Base-by-base conservation (phyloP, 1,284 basidiomycete species). In the Xerocomus nothofagi region DNA sequence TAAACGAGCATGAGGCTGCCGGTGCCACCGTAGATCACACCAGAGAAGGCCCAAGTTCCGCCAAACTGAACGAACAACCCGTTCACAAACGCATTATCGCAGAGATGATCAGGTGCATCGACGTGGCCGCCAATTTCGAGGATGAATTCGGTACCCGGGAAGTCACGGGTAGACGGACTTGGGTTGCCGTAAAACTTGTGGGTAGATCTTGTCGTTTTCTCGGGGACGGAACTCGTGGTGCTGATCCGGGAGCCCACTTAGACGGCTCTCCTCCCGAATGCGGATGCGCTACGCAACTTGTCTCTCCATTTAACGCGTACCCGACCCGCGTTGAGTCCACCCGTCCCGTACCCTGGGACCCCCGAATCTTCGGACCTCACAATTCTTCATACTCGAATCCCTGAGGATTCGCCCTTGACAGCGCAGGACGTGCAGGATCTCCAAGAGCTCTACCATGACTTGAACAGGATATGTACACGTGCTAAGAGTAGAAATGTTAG, bases 161-260 rank as follows among this genome's bases (percentile, higher is more conserved):
- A 0, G 37, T 39, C 15, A 57, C 55, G 4, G 73, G 73, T n/a
- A 68, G 88, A 23, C 77, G 79, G 54, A 91, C 90, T 0, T 90
- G 86, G 80, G 86, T 94, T 32, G 90, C 92, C 0, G 68, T 94
- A 33, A 94, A 94, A 68, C 70, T 91, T 53, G 89, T 86, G 59
- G 54, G 81, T 62, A 9, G n/a, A 12, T 14, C 6, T n/a, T 9
- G 15, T 31, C 15, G 4, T 24, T 34, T 30, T 15, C 6, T n/a
- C n/a, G n/a, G n/a, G 2, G 37, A 29, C 12, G 12, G 30, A 21
- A 42, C 31, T 5, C 4, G 3, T 6, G n/a, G 10, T 41, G 88
- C 85, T 18, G 86, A 89, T 20, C n/a, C n/a, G n/a, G 20, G 24
- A 8, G 11, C 12, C 78, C 84, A 11, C 65, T 14, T 42, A 66